Evolutionary conservation across 169 alveolate species (phyloP), one percentile per base, ranked within the genome.

Genomic region (Eimeria acervulina): DNA sequence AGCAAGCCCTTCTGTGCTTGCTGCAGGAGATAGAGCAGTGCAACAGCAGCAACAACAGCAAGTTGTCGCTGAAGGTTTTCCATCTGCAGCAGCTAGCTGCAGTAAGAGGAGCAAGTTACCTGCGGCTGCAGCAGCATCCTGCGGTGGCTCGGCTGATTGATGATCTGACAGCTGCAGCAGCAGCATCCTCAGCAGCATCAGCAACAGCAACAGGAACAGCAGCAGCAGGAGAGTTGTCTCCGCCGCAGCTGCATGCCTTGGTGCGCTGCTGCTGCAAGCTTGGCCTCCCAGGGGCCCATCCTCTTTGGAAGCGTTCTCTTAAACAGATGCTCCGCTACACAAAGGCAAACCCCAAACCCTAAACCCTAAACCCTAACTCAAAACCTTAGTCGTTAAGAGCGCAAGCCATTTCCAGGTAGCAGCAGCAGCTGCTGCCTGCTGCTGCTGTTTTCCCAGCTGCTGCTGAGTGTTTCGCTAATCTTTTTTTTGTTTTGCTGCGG

Each of bases 211-310:
- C 89, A 1, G 84, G 47, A 28, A 44, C 38, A 28, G 84, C 84
- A 17, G 84, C 38, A 26, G 47, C 38, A 44, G 68, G 40, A 74
- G 90, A 90, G 81, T 78, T 90, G 28, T 90, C 95, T 36, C 90
- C 95, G 4, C 78, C 74, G 13, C 95, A 90, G 90, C 95, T 90
- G 72, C 95, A 90, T 40, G 95, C 95, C 33, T 63, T 90, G n/a
- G 95, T 76, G 13, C 61, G 83, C 47, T 28, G 70, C 52, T 74
- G 95, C 90, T 38, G 68, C 68, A 33, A 90, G 23, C 81, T 90
- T 47, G 28, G 63, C 47, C 90, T 90, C 26, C 80, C 80, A 15
- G 95, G 90, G 42, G 36, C 90, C 28, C 90, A 90, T 59, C 68
- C 44, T 33, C 33, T 90, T 63, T 90, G 95, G 95, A 90, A 72